Conservation (phyloP, 176 grass and related monocot genomes). For the Pontederia paniculata region DNA sequence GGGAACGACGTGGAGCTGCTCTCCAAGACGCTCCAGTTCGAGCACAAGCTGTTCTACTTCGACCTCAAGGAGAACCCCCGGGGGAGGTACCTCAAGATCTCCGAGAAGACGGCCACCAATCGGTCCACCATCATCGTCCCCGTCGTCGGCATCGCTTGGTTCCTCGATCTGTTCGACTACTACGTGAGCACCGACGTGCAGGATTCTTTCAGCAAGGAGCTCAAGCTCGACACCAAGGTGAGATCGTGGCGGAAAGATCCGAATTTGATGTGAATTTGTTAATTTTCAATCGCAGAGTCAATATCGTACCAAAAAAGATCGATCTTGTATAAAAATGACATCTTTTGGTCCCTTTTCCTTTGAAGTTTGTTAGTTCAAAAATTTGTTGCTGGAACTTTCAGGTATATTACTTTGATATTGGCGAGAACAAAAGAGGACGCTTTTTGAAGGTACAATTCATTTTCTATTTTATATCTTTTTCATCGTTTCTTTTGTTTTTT, state of each 20-base stretch:
- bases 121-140: slow-evolving; percentile 92
- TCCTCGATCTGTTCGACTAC: slow-evolving; percentile 82
- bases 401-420: slow-evolving; percentile 93
- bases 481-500: neutral
- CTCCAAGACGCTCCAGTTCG: slow-evolving; percentile 95
- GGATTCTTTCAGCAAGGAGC: slow-evolving; percentile 85
- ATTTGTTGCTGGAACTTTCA: slow-evolving; percentile 18
- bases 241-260: neutral
- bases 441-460: slow-evolving; percentile 62
- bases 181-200: slow-evolving; percentile 78
- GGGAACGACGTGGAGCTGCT: slow-evolving; percentile 76
- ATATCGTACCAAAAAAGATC: too few species aligned
- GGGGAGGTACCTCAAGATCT: slow-evolving; percentile 92
- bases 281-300: neutral
- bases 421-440: slow-evolving; percentile 92
- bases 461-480: neutral
- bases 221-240: slow-evolving; percentile 82
- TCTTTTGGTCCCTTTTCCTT: too few species aligned
- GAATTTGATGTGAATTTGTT: neutral
- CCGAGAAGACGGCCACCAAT: slow-evolving; percentile 76
- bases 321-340: too few species aligned
- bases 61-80: slow-evolving; percentile 93
- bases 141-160: slow-evolving; percentile 60
- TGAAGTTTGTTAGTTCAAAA: too few species aligned
- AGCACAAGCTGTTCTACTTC: slow-evolving; percentile 98